Base-by-base conservation (phyloP, 192 early-diverging fungal species). In the Dissophora globulifera region DNA sequence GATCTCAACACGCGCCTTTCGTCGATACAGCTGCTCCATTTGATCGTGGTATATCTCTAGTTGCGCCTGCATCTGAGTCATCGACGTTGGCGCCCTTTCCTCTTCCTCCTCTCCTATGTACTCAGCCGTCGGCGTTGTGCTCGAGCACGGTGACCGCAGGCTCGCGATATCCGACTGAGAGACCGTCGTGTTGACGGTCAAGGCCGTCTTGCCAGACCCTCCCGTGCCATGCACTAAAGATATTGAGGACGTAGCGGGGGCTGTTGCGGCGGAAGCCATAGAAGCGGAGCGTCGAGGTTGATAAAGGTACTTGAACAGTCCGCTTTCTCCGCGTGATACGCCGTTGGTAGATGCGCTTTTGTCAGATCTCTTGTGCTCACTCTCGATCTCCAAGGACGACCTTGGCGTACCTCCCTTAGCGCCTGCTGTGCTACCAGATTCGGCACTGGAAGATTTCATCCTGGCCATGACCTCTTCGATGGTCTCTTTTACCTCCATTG, bases 401-500 rank as follows among this genome's bases (percentile, higher is more conserved):
- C 29, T 23, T 3, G n/a, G n/a, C 5, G 47, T 32, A 23, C n/a
- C 41, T 20, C 40, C 31, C 19, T 26, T 25, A n/a, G n/a, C n/a
- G n/a, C n/a, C n/a, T n/a, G n/a, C n/a, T n/a, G n/a, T n/a, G n/a
- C n/a, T n/a, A n/a, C n/a, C n/a, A n/a, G n/a, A n/a, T 47, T 41
- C 19, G 20, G 31, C 16, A 33, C 20, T 17, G 49, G 70, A 35
- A 3, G 57, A 38, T 0, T 26, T 31, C 31, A 65, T 59, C 9
- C 52, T 27, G 0, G 58, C 52, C 58, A 67, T 76, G 51, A 76
- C 50, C 17, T 76, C 63, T 12, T 76, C 55, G 23, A 76, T 76
- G 10, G 72, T 76, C 20, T 60, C 70, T 40, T 75, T 66, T 48
- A 76, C 62, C 20, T 66, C 71, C 57, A 58, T 59, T 1, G 62